A percentile compares a stretch with the other conserved stretches of the same genome.
Evolutionary conservation across 2,329 filamentous ascomycete species (phyloP).

Genomic region (Fusarium camptoceras): DNA sequence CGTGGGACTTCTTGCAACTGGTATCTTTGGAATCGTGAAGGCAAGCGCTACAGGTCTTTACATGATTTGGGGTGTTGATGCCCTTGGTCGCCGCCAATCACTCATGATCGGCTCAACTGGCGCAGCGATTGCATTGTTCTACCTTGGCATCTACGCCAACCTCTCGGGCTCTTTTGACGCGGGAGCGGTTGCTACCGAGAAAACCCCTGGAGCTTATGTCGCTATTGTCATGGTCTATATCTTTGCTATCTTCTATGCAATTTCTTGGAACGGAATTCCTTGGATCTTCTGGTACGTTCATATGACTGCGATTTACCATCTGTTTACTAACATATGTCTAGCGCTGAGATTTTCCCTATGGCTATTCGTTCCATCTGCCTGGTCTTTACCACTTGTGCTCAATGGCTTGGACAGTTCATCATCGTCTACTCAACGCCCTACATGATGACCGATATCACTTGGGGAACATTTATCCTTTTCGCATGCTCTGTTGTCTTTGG

Average conservation of each 20-base stretch:
- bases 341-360: slow-evolving; percentile 12
- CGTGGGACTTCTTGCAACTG: slow-evolving; percentile 3
- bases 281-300: slow-evolving; percentile 5
- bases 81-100: slow-evolving; percentile 6
- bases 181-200: background rate
- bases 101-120: slow-evolving; percentile 1
- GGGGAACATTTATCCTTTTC: slow-evolving; percentile 2
- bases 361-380: slow-evolving; percentile 3
- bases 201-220: slow-evolving; percentile 1
- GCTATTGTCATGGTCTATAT: slow-evolving; percentile 9
- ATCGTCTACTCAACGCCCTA: slow-evolving; percentile 11
- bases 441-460: slow-evolving; percentile 8
- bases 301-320: too few relatives aligned
- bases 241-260: slow-evolving; percentile 8
- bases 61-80: slow-evolving; percentile 12
- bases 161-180: background rate
- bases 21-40: slow-evolving; percentile 5
- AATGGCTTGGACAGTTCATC: slow-evolving; percentile 10
- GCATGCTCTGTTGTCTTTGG: slow-evolving; percentile 7
- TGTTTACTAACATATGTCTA: background rate
- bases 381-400: background rate
- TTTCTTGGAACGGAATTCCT: slow-evolving; percentile 9
- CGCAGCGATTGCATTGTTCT: background rate
- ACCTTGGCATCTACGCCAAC: background rate
- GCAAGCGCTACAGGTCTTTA: slow-evolving; percentile 1